phyloP scores from a whole-genome alignment of 164 flowering plant genomes.

The Vitis riparia region DNA sequence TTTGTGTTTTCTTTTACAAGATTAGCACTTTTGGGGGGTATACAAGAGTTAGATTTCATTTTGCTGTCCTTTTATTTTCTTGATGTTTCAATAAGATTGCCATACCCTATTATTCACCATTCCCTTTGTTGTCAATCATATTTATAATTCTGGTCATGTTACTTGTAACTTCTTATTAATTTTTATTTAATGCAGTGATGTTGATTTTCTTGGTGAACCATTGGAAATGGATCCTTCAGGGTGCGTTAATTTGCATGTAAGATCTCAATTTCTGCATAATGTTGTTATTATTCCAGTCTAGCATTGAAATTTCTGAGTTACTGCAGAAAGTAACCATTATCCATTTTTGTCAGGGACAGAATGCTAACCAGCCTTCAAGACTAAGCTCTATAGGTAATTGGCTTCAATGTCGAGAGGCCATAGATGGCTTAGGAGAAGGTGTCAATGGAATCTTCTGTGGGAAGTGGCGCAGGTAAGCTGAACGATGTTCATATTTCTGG shows the following conservation, averaged over 20 bases:
- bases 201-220: conserved; percentile 39
- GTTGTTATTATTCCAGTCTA: no score
- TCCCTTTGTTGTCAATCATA: no score
- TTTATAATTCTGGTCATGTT: not conserved
- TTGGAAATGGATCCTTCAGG: conserved; percentile 44
- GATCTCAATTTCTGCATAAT: conserved; percentile 9
- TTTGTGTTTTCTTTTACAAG: no score
- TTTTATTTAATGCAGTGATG: conserved; percentile 43
- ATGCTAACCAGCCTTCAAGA: conserved; percentile 29
- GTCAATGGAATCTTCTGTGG: conserved; percentile 67
- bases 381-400: conserved; percentile 68
- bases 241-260: conserved; percentile 37
- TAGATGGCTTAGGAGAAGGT: conserved; percentile 34
- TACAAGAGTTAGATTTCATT: not conserved
- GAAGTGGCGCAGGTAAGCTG: conserved; percentile 94
- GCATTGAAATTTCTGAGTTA: no score
- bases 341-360: conserved; percentile 26
- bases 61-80: no score
- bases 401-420: conserved; percentile 77
- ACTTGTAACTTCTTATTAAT: not conserved
- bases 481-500: not conserved
- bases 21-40: not conserved
- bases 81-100: not conserved
- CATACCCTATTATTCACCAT: not conserved
- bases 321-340: no score